Conservation (phyloP, 495 filamentous ascomycete genomes). For the Penicillium cinerascens region DNA sequence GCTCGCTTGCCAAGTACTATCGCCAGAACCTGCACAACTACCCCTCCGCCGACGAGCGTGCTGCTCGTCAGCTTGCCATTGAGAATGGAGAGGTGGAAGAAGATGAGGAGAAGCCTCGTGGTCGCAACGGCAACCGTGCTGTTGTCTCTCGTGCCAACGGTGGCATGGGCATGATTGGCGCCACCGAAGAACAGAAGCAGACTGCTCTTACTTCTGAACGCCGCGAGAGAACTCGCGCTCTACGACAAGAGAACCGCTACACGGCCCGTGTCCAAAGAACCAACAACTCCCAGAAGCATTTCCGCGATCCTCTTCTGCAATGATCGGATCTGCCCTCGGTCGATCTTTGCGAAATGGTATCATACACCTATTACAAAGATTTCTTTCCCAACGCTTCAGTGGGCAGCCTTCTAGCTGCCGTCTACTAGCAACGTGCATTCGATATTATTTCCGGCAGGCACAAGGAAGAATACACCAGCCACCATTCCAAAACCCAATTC, state of each 20-base stretch:
- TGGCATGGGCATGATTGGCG: conserved; percentile 72
- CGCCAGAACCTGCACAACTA: conserved; percentile 88
- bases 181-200: conserved; percentile 64
- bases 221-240: conserved; percentile 58
- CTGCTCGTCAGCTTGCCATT: conserved; percentile 42
- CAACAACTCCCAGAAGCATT: conserved; percentile 74
- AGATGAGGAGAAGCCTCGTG: conserved; percentile 32
- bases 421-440: background rate
- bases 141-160: conserved; percentile 64
- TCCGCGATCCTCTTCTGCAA: conserved; percentile 53
- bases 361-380: background rate
- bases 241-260: conserved; percentile 55
- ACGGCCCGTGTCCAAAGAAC: conserved; percentile 61
- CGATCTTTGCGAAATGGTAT: background rate
- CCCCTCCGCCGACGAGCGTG: conserved; percentile 64
- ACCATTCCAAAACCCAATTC: background rate
- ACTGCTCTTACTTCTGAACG: conserved; percentile 62
- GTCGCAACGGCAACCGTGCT: conserved; percentile 54
- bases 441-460: background rate
- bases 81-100: conserved; percentile 49
- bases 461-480: background rate
- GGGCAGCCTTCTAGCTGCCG: too few relatives aligned
- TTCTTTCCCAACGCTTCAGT: background rate
- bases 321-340: conserved; percentile 19
- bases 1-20: conserved; percentile 79